Evolutionary conservation across 441 rosid genomes (phyloP).

Genomic region (Adansonia rubrostipa): DNA sequence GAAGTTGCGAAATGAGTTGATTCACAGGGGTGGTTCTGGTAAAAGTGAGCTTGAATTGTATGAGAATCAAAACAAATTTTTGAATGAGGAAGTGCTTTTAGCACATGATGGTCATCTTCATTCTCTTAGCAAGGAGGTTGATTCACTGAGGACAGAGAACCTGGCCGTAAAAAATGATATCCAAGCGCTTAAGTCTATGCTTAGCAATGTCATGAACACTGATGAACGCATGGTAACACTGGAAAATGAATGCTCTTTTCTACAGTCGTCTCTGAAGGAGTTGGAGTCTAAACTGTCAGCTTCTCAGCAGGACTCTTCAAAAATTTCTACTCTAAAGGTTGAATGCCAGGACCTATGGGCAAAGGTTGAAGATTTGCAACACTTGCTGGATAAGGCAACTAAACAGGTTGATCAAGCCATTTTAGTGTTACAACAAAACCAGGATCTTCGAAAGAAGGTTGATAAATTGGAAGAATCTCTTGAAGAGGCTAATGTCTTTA

Average conservation of each 20-base stretch:
- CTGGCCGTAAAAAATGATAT: constrained; percentile 65
- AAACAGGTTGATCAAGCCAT: constrained; percentile 88
- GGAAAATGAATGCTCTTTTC: constrained; percentile 63
- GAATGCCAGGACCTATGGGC: constrained; percentile 75
- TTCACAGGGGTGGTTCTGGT: constrained; percentile 39
- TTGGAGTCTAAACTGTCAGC: constrained; percentile 68
- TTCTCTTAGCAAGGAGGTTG: constrained; percentile 65
- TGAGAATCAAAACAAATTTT: constrained; percentile 34
- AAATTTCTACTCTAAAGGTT: constrained; percentile 62
- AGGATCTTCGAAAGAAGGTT: constrained; percentile 77
- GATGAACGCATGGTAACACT: constrained; percentile 64
- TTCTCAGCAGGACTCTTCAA: constrained; percentile 76
- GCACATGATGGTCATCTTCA: constrained; percentile 42
- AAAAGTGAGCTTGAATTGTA: constrained; percentile 29
- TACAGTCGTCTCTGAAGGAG: constrained; percentile 73
- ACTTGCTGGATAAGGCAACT: constrained; percentile 70
- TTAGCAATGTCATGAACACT: constrained; percentile 55
- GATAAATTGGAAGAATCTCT: constrained; percentile 81
- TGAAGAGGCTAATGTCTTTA: constrained; percentile 76
- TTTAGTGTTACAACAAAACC: constrained; percentile 78
- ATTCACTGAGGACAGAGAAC: constrained; percentile 67
- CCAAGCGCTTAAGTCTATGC: constrained; percentile 60
- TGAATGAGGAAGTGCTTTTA: constrained; percentile 34
- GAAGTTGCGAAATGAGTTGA: constrained; percentile 64
- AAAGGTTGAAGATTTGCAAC: constrained; percentile 75